Evolutionary conservation across 345 rosid species (phyloP).

Genomic region (Corchorus capsularis): DNA sequence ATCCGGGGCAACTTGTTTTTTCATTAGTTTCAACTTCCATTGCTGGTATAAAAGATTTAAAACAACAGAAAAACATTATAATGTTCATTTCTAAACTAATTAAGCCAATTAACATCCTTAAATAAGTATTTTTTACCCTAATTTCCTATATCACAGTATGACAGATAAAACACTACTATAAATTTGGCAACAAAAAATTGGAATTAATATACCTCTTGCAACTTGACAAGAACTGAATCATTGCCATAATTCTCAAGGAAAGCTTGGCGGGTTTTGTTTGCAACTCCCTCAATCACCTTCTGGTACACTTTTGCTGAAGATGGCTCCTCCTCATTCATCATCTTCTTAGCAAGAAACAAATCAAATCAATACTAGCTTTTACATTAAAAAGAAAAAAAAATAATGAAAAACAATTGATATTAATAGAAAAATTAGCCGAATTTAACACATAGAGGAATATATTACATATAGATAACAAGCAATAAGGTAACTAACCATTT

Average conservation of each 20-base stretch:
- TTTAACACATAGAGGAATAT: background rate
- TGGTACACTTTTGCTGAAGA: background rate
- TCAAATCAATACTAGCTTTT: too few species aligned
- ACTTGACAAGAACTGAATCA: constrained; percentile 6
- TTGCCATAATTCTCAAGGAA: constrained; percentile 11
- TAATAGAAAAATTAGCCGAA: too few species aligned
- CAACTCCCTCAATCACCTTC: constrained; percentile 3
- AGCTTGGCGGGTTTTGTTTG: constrained; percentile 4
- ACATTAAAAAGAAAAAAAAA: background rate
- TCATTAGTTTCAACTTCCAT: constrained; percentile 10
- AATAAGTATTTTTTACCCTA: background rate
- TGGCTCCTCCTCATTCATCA: too few species aligned
- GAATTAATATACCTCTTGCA: background rate
- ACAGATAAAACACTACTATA: background rate
- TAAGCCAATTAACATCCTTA: background rate
- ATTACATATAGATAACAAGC: background rate
- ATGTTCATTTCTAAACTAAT: background rate
- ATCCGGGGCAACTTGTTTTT: background rate
- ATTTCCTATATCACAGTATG: background rate
- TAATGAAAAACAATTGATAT: too few species aligned
- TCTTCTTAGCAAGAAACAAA: background rate
- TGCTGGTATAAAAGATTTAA: background rate
- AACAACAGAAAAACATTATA: background rate
- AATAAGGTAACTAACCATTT: background rate
- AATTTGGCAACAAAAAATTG: background rate